Conservation (phyloP, 495 filamentous ascomycete genomes). For the Hypomontagnella submonticulosa region DNA sequence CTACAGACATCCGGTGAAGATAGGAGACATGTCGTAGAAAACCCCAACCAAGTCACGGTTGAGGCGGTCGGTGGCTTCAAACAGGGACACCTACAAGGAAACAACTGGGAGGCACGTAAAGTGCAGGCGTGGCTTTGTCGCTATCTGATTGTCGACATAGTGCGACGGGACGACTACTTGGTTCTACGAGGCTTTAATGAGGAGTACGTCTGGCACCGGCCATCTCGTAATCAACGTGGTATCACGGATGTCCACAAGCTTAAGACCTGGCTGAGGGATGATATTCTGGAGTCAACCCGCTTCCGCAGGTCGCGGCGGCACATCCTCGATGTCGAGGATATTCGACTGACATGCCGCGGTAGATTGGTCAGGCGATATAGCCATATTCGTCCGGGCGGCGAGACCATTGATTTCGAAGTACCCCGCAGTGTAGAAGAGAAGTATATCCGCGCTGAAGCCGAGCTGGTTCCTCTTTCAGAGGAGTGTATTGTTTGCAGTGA, state of each 20-base stretch:
- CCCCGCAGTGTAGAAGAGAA: constrained; percentile 42
- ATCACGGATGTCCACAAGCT: constrained; percentile 31
- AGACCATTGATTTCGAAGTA: constrained; percentile 49
- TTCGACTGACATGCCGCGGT: constrained; percentile 38
- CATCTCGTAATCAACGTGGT: constrained; percentile 30
- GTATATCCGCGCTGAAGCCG: constrained; percentile 49
- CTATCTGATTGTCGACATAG: constrained; percentile 47
- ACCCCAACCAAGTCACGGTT: constrained; percentile 47
- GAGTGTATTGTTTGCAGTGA: constrained; percentile 55
- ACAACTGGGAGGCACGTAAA: constrained; percentile 47
- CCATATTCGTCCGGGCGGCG: constrained; percentile 46
- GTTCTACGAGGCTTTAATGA: constrained; percentile 47
- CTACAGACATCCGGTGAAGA: constrained; percentile 10
- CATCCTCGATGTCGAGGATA: constrained; percentile 32
- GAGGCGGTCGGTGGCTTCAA: constrained; percentile 46
- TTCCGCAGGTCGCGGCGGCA: constrained; percentile 18
- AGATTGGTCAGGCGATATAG: constrained; percentile 23
- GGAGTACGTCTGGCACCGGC: constrained; percentile 49
- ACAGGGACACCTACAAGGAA: constrained; percentile 47
- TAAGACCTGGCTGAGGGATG: constrained; percentile 37
- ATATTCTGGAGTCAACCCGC: constrained; percentile 19
- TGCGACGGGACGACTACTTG: constrained; percentile 35
- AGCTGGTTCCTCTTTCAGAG: constrained; percentile 48
- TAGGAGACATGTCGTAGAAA: constrained; percentile 2
- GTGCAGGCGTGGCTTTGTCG: constrained; percentile 49